A percentile compares a stretch with the other conserved stretches of the same genome.
These are phyloP conservation scores for Salinomyces thailandicus DNA, from an alignment of 2,329 filamentous ascomycete species.

Conservation along the genomic window DNA sequence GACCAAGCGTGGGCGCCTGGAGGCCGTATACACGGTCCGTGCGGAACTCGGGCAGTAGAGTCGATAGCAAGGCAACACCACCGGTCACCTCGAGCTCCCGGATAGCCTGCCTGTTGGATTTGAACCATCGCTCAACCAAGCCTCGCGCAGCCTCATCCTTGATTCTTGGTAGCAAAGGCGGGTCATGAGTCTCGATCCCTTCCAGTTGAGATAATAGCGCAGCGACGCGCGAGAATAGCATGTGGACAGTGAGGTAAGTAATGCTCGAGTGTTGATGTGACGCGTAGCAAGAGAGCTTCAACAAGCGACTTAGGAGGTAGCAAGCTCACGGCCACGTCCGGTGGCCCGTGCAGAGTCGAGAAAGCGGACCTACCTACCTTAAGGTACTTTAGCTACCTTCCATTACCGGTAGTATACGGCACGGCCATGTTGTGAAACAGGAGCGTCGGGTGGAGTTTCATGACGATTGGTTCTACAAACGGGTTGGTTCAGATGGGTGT, in stretches of 20 bases:
- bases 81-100: conserved; percentile 45
- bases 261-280: not conserved
- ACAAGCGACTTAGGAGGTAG: no score
- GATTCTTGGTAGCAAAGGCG: conserved; percentile 27
- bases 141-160: conserved; percentile 18
- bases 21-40: conserved; percentile 70
- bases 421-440: no score
- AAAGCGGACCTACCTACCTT: no score
- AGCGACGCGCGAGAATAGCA: conserved; percentile 47
- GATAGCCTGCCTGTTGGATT: conserved; percentile 48
- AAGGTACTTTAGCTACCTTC: no score
- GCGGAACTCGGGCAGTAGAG: conserved; percentile 63
- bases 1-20: conserved; percentile 50
- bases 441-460: no score
- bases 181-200: conserved; percentile 32
- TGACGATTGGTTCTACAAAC: no score
- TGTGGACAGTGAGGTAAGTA: not conserved
- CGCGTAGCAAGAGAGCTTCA: no score
- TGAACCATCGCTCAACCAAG: conserved; percentile 58
- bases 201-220: conserved; percentile 62
- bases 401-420: no score
- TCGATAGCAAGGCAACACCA: conserved; percentile 58
- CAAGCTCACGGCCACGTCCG: no score
- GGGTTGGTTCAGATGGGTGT: no score
- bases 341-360: no score